Percentiles rank a stretch among this genome's conserved stretches.
These are phyloP conservation scores for Alloteropsis angusta DNA, from an alignment of 202 grass and related monocot genomes.

Conservation along the genomic window DNA sequence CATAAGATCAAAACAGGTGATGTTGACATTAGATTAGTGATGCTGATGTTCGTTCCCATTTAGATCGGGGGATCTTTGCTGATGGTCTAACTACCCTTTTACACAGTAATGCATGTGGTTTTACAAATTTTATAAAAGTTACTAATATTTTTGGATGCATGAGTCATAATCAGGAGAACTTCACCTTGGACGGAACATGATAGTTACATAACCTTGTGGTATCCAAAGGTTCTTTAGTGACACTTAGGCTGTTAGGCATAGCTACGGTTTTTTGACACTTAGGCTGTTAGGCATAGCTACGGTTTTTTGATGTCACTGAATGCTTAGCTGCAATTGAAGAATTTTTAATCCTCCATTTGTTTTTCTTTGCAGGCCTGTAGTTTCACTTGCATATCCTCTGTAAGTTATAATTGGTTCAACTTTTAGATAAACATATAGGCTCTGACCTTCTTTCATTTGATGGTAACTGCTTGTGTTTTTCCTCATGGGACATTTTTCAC, in stretches of 20 bases:
- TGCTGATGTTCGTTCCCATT: neutral
- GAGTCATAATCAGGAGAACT: neutral
- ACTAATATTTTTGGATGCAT: neutral
- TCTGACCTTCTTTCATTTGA: neutral
- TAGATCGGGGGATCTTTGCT: neutral
- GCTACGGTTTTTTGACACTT: neutral
- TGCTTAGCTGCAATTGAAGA: neutral
- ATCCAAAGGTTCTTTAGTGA: no score
- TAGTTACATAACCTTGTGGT: neutral
- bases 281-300: neutral
- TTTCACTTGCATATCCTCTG: constrained; percentile 81
- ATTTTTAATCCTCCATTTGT: constrained; percentile 13
- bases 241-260: neutral
- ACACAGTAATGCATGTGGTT: neutral
- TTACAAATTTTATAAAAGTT: neutral
- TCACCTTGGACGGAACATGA: neutral
- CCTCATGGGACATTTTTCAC: constrained; percentile 27
- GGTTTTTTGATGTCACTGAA: neutral
- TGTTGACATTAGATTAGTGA: neutral
- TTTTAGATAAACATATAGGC: neutral
- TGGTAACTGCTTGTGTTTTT: neutral
- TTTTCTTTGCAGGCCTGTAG: constrained; percentile 52
- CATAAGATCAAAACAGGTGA: neutral
- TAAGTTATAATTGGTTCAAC: constrained; percentile 43
- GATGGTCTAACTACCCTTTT: neutral